A percentile compares a stretch with the other conserved stretches of the same genome.
Conservation (phyloP, 257 asterid genomes). For the Lithospermum erythrorhizon region DNA sequence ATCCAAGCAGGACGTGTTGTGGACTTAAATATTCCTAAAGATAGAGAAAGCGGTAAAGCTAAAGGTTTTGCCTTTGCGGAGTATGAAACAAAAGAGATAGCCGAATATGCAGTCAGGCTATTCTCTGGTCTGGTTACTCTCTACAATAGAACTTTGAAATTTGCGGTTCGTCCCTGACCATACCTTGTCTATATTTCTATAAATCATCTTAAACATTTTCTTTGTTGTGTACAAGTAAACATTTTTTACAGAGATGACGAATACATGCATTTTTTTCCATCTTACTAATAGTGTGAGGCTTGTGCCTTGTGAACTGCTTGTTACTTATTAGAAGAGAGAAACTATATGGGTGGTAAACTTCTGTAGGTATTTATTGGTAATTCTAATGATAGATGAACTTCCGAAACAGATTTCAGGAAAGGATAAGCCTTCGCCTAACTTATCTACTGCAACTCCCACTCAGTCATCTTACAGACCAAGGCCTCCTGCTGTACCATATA, state of each 20-base stretch:
- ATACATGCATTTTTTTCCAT: background rate
- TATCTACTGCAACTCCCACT: conserved; percentile 18
- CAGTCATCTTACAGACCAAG: conserved; percentile 47
- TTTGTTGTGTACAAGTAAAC: background rate
- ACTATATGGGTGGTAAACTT: background rate
- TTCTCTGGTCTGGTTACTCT: conserved; percentile 81
- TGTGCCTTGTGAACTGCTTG: background rate
- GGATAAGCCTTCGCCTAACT: conserved; percentile 48
- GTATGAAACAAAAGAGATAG: conserved; percentile 78
- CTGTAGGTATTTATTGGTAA: no score
- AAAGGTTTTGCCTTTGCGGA: conserved; percentile 91
- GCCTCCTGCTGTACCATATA: conserved; percentile 31
- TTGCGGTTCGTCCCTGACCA: conserved; percentile 42
- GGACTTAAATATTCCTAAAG: conserved; percentile 72
- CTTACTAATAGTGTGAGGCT: no score
- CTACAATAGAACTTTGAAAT: conserved; percentile 60
- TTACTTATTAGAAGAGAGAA: background rate
- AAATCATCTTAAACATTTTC: conserved; percentile 4
- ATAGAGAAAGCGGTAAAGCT: conserved; percentile 68
- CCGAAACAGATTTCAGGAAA: conserved; percentile 74
- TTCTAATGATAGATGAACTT: conserved; percentile 13
- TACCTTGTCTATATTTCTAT: conserved; percentile 13
- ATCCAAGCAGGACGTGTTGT: conserved; percentile 89
- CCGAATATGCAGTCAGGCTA: conserved; percentile 88
- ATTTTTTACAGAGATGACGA: no score